These are phyloP conservation scores for Nidula microcarpa DNA, from an alignment of 768 basidiomycete species.

Conservation along the genomic window DNA sequence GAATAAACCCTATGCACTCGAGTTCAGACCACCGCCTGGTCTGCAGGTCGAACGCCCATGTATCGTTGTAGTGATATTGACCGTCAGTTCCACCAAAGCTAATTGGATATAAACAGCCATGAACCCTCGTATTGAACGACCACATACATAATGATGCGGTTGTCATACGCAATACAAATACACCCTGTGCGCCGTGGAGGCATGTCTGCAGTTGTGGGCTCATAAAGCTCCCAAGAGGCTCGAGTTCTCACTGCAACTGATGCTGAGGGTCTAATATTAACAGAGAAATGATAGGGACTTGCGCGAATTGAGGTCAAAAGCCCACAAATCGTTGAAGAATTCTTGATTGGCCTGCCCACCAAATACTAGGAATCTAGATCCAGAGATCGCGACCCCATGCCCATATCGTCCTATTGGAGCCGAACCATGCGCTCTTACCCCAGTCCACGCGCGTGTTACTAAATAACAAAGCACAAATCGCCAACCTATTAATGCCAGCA, in stretches of 20 bases:
- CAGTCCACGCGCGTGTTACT: conserved; percentile 97
- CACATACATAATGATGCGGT: conserved; percentile 80
- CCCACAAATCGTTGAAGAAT: conserved; percentile 94
- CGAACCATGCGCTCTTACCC: conserved; percentile 71
- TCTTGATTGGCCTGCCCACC: conserved; percentile 95
- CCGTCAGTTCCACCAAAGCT: conserved; percentile 97
- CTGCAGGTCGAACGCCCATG: conserved; percentile 88
- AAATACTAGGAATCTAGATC: conserved; percentile 90
- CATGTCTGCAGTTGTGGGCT: conserved; percentile 54
- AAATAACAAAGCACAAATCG: conserved; percentile 1
- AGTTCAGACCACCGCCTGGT: conserved; percentile 87
- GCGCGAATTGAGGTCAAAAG: conserved; percentile 94
- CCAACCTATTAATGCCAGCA: neutral
- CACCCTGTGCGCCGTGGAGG: conserved; percentile 92
- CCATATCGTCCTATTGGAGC: conserved; percentile 91
- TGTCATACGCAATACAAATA: conserved; percentile 77
- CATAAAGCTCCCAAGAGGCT: conserved; percentile 80
- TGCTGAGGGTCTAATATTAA: neutral
- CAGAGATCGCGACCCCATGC: conserved; percentile 90
- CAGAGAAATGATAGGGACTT: conserved; percentile 27
- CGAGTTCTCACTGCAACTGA: conserved; percentile 66
- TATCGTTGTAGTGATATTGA: conserved; percentile 99
- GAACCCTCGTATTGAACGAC: neutral
- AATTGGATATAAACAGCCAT: conserved; percentile 3
- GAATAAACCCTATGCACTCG: conserved; percentile 95